A percentile compares a stretch with the other conserved stretches of the same genome.
phyloP scores from a whole-genome alignment of 2,329 filamentous ascomycete species.

The Ophiostoma quercus region DNA sequence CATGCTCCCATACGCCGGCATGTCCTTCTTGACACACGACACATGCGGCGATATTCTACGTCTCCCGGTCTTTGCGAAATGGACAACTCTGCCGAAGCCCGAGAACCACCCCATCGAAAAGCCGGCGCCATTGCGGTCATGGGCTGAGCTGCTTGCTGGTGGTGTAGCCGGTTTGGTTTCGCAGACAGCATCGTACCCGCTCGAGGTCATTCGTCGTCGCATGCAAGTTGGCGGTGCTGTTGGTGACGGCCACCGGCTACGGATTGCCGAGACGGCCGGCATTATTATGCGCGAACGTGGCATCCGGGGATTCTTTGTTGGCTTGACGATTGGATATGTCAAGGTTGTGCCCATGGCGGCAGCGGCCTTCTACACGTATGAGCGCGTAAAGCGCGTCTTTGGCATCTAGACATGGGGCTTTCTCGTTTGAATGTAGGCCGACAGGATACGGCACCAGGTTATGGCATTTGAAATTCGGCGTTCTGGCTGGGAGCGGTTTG shows the following conservation, averaged over 20 bases:
- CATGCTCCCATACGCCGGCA: constrained; percentile 94
- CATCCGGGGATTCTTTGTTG: constrained; percentile 80
- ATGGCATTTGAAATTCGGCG: background rate
- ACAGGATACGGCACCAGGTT: background rate
- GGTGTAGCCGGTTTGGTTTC: constrained; percentile 83
- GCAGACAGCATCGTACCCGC: constrained; percentile 86
- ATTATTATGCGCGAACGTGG: constrained; percentile 74
- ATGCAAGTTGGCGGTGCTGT: constrained; percentile 97
- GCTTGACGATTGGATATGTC: constrained; percentile 87
- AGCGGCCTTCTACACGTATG: constrained; percentile 60
- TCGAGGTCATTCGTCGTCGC: constrained; percentile 83
- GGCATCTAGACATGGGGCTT: constrained; percentile 55
- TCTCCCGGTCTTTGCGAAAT: constrained; percentile 57
- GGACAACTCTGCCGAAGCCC: constrained; percentile 68
- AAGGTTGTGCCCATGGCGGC: constrained; percentile 91
- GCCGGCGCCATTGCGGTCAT: constrained; percentile 68
- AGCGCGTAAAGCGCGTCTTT: constrained; percentile 57
- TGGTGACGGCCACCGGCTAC: constrained; percentile 75
- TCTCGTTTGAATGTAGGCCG: background rate
- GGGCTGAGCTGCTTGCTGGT: constrained; percentile 80
- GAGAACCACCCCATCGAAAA: constrained; percentile 50
- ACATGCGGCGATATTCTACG: constrained; percentile 80
- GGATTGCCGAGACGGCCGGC: constrained; percentile 70
- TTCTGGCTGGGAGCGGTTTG: constrained; percentile 12
- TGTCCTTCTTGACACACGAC: constrained; percentile 94